A percentile compares a stretch with the other conserved stretches of the same genome.
Evolutionary conservation across 352 stramenopile genomes (phyloP).

Genomic region (Elongisporangium undulatum): DNA sequence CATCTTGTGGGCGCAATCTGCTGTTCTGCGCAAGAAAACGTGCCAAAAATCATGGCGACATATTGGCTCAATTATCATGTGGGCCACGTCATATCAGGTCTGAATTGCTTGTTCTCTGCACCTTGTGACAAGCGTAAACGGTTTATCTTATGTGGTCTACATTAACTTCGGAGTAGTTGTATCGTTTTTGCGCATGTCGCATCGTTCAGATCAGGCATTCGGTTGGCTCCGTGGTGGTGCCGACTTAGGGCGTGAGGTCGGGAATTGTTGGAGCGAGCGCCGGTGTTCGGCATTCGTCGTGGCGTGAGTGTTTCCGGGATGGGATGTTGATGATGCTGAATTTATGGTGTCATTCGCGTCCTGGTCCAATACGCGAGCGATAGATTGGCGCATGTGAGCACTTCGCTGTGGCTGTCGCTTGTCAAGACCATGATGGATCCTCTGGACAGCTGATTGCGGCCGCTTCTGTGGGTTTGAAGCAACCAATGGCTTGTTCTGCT

Average conservation of each 20-base stretch:
- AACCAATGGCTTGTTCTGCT: neutral
- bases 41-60: neutral
- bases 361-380: neutral
- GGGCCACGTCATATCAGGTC: neutral
- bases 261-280: neutral
- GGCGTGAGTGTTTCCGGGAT: neutral
- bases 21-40: neutral
- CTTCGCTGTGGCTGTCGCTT: neutral
- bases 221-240: conserved; percentile 1
- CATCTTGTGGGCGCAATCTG: neutral
- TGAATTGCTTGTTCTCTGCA: neutral
- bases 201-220: neutral
- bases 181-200: neutral
- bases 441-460: neutral
- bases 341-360: neutral
- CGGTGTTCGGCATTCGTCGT: neutral
- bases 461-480: neutral
- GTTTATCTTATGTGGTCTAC: neutral
- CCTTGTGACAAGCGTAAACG: neutral
- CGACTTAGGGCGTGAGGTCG: conserved; percentile 7
- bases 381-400: neutral
- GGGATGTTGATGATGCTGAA: neutral
- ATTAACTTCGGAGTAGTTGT: neutral
- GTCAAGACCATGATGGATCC: neutral
- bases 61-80: neutral